Evolutionary conservation across 2,329 filamentous ascomycete genomes (phyloP), one percentile per base, ranked within the genome.

Genomic region (Colletotrichum tropicale): DNA sequence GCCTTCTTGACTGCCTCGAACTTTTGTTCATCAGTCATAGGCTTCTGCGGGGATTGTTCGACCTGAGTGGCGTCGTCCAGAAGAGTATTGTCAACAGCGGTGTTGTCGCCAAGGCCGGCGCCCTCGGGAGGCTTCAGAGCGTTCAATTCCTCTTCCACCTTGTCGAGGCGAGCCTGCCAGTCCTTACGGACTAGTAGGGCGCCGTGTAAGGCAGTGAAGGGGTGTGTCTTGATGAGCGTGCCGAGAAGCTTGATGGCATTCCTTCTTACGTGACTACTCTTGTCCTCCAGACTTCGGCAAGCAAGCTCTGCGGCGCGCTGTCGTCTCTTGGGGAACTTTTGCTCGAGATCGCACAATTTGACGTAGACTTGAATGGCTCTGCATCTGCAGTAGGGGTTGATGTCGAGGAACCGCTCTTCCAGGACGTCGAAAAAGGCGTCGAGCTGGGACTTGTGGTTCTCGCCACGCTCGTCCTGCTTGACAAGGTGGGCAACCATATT

Each of bases 401-500:
- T 92, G 80, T 99, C 97, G 66, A 98, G 89, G 85, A 99, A 99
- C 15, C 97, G 93, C 85, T 98, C 96, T 82, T 99, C 96, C 4
- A 99, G 88, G 0, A 98, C 96, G 80, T 98, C 96, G 81, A 98
- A 98, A 83, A 98, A 99, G 24, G 96, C 96, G 79, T 98, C 97
- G 76, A 99, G 94, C 83, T 99, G 97, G 0, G 94, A 95, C 84
- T 98, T 98, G 87, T 96, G 94, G 83, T 97, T 97, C 80, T 98
- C 96, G 80, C 93, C 95, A 67, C 95, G 92, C 83, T 98, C 96
- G 81, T 98, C 95, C 80, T 98, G 94, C 81, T 94, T 96, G 85
- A 94, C 98, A 58, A 99, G 90, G 85, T 98, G 94, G 18, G 92
- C 91, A 81, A 99, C 94, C 86, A 99, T 92, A 84, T 99, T 98